A percentile compares a stretch with the other conserved stretches of the same genome.
Evolutionary conservation across 768 basidiomycete species (phyloP).

Genomic region (Tulasnella sp.): DNA sequence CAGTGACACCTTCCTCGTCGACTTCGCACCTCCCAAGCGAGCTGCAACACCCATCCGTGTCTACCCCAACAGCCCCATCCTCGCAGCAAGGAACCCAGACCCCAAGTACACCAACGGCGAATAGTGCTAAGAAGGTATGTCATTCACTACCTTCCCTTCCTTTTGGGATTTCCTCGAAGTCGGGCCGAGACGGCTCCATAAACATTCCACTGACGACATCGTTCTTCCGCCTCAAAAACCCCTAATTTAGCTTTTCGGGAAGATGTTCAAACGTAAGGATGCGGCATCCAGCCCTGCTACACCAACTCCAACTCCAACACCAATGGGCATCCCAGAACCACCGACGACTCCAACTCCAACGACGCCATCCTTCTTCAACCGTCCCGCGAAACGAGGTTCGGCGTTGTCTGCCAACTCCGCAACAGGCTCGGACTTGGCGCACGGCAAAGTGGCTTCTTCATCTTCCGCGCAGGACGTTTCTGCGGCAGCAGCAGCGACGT

Average conservation of each 20-base stretch:
- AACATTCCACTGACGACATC: neutral
- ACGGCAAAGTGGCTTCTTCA: neutral
- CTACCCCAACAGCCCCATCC: conserved; percentile 12
- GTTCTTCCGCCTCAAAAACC: neutral
- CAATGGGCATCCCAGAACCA: conserved; percentile 30
- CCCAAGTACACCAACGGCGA: conserved; percentile 30
- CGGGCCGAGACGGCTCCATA: neutral
- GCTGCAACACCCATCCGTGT: neutral
- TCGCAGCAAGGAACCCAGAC: conserved; percentile 30
- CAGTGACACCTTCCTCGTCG: conserved; percentile 36
- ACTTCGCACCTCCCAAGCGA: conserved; percentile 25
- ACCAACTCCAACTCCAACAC: conserved; percentile 29
- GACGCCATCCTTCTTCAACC: conserved; percentile 22
- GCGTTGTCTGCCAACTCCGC: conserved; percentile 19
- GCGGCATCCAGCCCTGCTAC: conserved; percentile 30
- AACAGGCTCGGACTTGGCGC: neutral
- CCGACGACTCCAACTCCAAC: conserved; percentile 19
- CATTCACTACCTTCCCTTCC: neutral
- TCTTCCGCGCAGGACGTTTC: neutral
- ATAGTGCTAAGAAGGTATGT: conserved; percentile 44
- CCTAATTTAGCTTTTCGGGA: conserved; percentile 49
- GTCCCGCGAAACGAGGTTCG: conserved; percentile 5
- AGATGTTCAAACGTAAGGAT: conserved; percentile 62
- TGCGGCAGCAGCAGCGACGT: neutral
- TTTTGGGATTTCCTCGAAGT: neutral